Base-by-base conservation (phyloP, 2,329 filamentous ascomycete species). In the Aspergillus sp. region DNA sequence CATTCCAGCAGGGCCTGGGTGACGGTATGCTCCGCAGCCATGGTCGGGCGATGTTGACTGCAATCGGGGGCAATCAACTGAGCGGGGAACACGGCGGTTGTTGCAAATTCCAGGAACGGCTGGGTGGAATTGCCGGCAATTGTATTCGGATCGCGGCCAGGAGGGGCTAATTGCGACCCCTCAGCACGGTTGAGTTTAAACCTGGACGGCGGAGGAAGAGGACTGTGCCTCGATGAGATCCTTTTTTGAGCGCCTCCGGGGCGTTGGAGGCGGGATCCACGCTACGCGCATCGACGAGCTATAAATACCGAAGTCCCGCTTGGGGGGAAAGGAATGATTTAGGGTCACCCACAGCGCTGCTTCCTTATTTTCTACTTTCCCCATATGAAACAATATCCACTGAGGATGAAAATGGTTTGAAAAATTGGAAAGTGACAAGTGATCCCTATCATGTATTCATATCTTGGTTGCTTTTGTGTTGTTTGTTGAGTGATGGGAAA, bases 1-100 rank as follows among this genome's bases (percentile, higher is more conserved):
- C 79, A 81, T 73, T 80, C 78, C 63, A 81, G 68, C 53, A 81
- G 69, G 58, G 78, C 78, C 61, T 79, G 74, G 62, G 77, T 77
- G 61, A 80, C 75, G 58, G 71, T 76, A 68, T 77, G 77, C 68
- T 81, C 78, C 65, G 76, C 75, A 50, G 77, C 73, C 79, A 81
- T 81, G 63, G 65, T 71, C 64, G 60, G 60, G 62, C 58, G 62
- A 36, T 13, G 60, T 63, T 58, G 62, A 53, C 51, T 32, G 58
- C 38, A 50, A 62, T 59, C n/a, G 39, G 47, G 47, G 55, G 42
- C 44, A 59, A 54, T 54, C 32, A 25, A 39, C 55, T 61, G 58
- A 36, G 25, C 52, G 51, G 52, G 42, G 36, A 25, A 44, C 25
- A 47, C 55, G 52, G 48, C 48, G 54, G 42, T 42, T 21, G 19